A percentile compares a stretch with the other conserved stretches of the same genome.
These are phyloP conservation scores for Chlamydomonas sp. DNA, from an alignment of 139 green algal species.

Conservation along the genomic window DNA sequence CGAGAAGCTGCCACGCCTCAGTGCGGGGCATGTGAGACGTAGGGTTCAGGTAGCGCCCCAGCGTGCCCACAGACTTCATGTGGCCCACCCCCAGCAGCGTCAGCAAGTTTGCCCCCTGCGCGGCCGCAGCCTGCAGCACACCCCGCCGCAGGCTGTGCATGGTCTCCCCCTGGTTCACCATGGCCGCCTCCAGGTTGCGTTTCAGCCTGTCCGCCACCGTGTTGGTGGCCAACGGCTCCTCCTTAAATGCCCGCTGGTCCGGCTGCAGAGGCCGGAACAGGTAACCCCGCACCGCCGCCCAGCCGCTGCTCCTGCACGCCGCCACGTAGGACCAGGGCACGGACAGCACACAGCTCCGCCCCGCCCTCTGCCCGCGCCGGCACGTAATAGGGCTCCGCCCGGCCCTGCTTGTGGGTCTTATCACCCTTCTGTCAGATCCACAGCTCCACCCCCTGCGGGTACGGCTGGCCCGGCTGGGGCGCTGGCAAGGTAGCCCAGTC, in stretches of 20 bases:
- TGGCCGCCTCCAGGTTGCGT: not conserved
- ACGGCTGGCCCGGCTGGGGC: not conserved
- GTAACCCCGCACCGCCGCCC: not conserved
- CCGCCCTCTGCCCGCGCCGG: too few relatives aligned
- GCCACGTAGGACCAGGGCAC: not conserved
- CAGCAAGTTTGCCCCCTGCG: not conserved
- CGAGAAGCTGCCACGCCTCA: too few relatives aligned
- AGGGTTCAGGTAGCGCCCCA: not conserved
- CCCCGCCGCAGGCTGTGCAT: constrained; percentile 11
- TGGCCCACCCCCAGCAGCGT: not conserved
- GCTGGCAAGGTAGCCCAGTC: not conserved
- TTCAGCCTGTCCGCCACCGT: not conserved
- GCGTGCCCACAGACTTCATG: not conserved
- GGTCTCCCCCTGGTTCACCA: not conserved
- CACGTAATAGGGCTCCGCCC: too few relatives aligned
- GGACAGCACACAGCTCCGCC: not conserved
- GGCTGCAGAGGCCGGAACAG: not conserved
- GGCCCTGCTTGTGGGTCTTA: too few relatives aligned
- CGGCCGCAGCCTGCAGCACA: not conserved
- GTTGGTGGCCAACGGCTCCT: not conserved
- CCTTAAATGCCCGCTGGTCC: not conserved
- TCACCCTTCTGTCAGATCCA: too few relatives aligned
- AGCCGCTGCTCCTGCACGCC: not conserved
- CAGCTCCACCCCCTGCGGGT: too few relatives aligned
- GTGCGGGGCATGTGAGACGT: too few relatives aligned